Conservation (phyloP, 2,329 filamentous ascomycete species). For the Fusarium sp. region DNA sequence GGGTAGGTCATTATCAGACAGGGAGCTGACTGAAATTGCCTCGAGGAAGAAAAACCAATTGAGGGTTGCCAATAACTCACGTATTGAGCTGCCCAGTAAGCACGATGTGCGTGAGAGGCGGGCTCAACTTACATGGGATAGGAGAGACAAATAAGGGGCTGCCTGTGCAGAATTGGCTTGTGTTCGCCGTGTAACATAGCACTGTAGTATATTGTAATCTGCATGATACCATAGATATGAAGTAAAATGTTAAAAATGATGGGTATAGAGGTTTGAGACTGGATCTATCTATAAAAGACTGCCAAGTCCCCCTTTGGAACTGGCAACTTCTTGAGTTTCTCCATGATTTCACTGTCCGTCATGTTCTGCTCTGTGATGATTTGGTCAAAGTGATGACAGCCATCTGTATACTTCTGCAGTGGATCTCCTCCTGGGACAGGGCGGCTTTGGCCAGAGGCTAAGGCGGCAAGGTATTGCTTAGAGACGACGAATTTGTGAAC, state of each 20-base stretch:
- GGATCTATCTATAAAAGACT: slow-evolving; percentile 59
- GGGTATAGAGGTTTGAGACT: slow-evolving; percentile 1
- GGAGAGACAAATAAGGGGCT: slow-evolving; percentile 2
- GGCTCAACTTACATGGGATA: slow-evolving; percentile 29
- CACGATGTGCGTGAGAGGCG: slow-evolving; percentile 46
- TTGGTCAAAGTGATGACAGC: slow-evolving; percentile 80
- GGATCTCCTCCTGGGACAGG: slow-evolving; percentile 56
- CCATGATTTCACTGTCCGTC: slow-evolving; percentile 75
- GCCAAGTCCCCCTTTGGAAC: slow-evolving; percentile 62
- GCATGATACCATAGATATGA: slow-evolving; percentile 43
- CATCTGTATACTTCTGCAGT: slow-evolving; percentile 76
- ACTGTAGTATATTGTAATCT: slow-evolving; percentile 44
- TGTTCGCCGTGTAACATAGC: slow-evolving; percentile 30
- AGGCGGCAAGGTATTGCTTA: slow-evolving; percentile 66
- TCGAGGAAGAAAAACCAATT: slow-evolving; percentile 33
- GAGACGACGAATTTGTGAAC: slow-evolving; percentile 90
- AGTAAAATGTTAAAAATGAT: slow-evolving; percentile 32
- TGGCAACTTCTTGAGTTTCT: slow-evolving; percentile 68
- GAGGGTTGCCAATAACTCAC: slow-evolving; percentile 52
- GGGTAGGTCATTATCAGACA: slow-evolving; percentile 42
- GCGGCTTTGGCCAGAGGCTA: slow-evolving; percentile 63
- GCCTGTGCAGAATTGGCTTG: not conserved
- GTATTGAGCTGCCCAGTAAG: slow-evolving; percentile 52
- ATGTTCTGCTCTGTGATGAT: slow-evolving; percentile 80
- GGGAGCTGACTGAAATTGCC: slow-evolving; percentile 39